Percentiles rank a stretch among this genome's conserved stretches.
phyloP scores from a whole-genome alignment of 2,329 filamentous ascomycete species.

The Fusarium sp. region DNA sequence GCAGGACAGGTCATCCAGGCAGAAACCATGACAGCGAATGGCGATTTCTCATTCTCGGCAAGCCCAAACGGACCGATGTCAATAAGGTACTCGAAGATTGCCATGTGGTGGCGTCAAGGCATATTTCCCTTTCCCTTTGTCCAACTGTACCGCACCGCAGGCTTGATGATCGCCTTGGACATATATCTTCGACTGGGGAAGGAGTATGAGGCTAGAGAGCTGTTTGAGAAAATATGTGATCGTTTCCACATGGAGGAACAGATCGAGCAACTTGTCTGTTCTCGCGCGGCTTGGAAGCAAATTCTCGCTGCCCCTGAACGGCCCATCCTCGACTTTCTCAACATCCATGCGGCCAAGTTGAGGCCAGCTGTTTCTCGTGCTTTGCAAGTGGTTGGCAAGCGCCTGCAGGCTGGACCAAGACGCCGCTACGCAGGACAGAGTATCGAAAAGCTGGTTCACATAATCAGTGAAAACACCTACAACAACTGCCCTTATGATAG shows the following conservation, averaged over 20 bases:
- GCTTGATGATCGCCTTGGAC: slow-evolving; percentile 22
- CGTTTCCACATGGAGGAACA: neutral
- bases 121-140: slow-evolving; percentile 28
- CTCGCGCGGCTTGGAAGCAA: slow-evolving; percentile 1
- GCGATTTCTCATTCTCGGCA: slow-evolving; percentile 1
- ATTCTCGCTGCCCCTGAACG: neutral
- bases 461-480: slow-evolving; percentile 12
- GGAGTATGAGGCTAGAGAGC: neutral
- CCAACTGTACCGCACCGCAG: slow-evolving; percentile 28
- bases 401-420: neutral
- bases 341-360: slow-evolving; percentile 11
- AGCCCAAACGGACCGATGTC: slow-evolving; percentile 25
- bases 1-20: slow-evolving; percentile 7
- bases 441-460: neutral
- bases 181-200: neutral
- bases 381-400: neutral
- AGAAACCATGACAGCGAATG: slow-evolving; percentile 2
- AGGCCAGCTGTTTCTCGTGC: slow-evolving; percentile 4
- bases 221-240: neutral
- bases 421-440: neutral
- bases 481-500: slow-evolving; percentile 6
- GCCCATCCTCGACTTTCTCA: neutral
- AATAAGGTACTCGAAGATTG: slow-evolving; percentile 6
- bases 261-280: slow-evolving; percentile 14
- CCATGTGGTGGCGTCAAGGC: slow-evolving; percentile 36